These are phyloP conservation scores for Sporisorium graminicola DNA, from an alignment of 1,284 basidiomycete genomes.

Conservation along the genomic window DNA sequence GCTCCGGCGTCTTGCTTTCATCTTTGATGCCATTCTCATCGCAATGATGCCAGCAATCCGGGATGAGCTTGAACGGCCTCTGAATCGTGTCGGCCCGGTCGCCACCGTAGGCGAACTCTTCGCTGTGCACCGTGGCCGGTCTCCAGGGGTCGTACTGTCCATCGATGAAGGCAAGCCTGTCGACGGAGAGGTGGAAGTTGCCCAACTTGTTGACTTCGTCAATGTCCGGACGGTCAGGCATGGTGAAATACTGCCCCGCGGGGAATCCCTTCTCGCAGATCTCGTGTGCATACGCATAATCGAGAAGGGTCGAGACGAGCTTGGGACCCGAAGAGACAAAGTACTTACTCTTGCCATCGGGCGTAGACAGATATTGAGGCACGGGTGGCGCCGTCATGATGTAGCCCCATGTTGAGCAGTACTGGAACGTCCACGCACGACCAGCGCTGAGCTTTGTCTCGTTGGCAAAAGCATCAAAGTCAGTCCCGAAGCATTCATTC, in stretches of 20 bases:
- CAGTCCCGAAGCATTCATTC: slow-evolving; percentile 80
- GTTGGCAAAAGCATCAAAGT: slow-evolving; percentile 77
- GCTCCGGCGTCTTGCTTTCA: slow-evolving; percentile 76
- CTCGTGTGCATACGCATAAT: slow-evolving; percentile 82
- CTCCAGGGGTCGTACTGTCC: slow-evolving; percentile 89
- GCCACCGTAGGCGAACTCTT: slow-evolving; percentile 75
- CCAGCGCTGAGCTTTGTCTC: slow-evolving; percentile 77
- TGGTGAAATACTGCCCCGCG: slow-evolving; percentile 79
- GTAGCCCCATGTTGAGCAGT: slow-evolving; percentile 93
- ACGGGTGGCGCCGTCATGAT: slow-evolving; percentile 72
- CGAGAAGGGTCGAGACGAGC: slow-evolving; percentile 81
- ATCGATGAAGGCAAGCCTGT: slow-evolving; percentile 86
- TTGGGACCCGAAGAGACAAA: slow-evolving; percentile 71
- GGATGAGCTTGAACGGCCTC: slow-evolving; percentile 88
- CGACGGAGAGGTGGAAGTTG: slow-evolving; percentile 76
- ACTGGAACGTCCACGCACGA: slow-evolving; percentile 84
- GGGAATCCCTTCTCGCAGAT: slow-evolving; percentile 86
- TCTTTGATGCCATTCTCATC: slow-evolving; percentile 58
- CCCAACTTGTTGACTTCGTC: slow-evolving; percentile 78
- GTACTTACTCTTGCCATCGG: slow-evolving; percentile 38
- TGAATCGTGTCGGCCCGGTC: slow-evolving; percentile 79
- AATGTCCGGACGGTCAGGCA: slow-evolving; percentile 82
- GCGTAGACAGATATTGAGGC: slow-evolving; percentile 26
- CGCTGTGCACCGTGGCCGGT: slow-evolving; percentile 84
- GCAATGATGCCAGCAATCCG: slow-evolving; percentile 70